These are phyloP conservation scores for Parastagonospora avenae DNA, from an alignment of 2,329 filamentous ascomycete genomes.

Conservation along the genomic window DNA sequence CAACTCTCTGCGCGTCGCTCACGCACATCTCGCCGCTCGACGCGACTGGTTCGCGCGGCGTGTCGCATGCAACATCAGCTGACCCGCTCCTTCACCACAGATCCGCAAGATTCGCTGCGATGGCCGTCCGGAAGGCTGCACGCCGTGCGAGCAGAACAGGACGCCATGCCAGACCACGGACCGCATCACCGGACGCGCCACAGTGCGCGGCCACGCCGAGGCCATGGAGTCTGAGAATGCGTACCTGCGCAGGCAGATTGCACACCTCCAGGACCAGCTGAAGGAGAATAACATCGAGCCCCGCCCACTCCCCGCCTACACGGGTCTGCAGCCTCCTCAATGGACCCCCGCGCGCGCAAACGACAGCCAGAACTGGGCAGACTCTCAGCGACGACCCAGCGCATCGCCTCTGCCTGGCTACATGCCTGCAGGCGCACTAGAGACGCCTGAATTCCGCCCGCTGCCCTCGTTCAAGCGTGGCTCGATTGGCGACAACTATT, in stretches of 20 bases:
- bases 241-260: slow-evolving; percentile 69
- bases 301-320: slow-evolving; percentile 52
- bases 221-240: slow-evolving; percentile 74
- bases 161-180: slow-evolving; percentile 85
- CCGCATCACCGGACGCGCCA: slow-evolving; percentile 80
- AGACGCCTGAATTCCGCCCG: slow-evolving; percentile 25
- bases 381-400: slow-evolving; percentile 27
- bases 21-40: no score
- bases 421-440: slow-evolving; percentile 21
- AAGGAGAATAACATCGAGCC: slow-evolving; percentile 66
- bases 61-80: not conserved
- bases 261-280: slow-evolving; percentile 70
- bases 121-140: slow-evolving; percentile 78
- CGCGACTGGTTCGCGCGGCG: not conserved
- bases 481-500: slow-evolving; percentile 64
- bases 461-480: slow-evolving; percentile 55
- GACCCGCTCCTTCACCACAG: slow-evolving; percentile 47
- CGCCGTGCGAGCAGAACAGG: slow-evolving; percentile 76
- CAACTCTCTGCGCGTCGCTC: not conserved
- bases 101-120: slow-evolving; percentile 89
- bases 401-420: slow-evolving; percentile 34
- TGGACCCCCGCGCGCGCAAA: slow-evolving; percentile 17
- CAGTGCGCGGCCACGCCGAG: slow-evolving; percentile 77
- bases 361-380: slow-evolving; percentile 29
- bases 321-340: slow-evolving; percentile 18